Conservation (phyloP, 441 rosid species). For the Populus hybrid region DNA sequence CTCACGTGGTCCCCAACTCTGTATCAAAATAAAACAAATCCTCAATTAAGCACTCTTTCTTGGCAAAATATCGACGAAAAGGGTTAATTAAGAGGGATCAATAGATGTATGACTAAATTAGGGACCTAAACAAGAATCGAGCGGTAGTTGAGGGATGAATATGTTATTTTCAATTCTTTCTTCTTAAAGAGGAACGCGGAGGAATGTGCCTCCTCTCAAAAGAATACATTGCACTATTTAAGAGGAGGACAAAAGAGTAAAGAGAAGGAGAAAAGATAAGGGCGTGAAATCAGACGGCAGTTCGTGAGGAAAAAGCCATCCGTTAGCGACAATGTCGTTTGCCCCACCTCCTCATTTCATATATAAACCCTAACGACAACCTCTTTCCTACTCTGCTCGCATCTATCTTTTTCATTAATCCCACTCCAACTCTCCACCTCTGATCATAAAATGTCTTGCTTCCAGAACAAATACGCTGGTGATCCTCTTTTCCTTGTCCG, state of each 20-base stretch:
- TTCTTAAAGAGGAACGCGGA: no score
- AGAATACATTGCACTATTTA: no score
- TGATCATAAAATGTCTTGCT: slow-evolving; percentile 46
- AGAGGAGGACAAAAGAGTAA: slow-evolving; percentile 23
- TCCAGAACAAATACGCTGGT: slow-evolving; percentile 61
- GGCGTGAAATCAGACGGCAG: slow-evolving; percentile 12
- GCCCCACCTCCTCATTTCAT: background rate
- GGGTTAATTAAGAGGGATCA: background rate
- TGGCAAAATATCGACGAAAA: background rate
- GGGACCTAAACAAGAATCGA: no score
- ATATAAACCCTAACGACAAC: slow-evolving; percentile 8
- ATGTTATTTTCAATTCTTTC: no score
- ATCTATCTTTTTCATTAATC: background rate
- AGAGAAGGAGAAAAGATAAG: background rate
- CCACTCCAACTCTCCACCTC: no score
- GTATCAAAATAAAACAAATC: background rate
- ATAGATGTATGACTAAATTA: background rate
- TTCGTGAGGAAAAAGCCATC: slow-evolving; percentile 14
- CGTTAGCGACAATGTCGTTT: slow-evolving; percentile 24
- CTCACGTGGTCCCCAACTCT: background rate
- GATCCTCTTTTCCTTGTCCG: background rate
- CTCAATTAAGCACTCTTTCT: background rate
- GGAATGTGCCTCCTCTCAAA: no score
- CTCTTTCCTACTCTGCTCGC: background rate
- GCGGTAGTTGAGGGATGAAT: no score